These are phyloP conservation scores for Colletotrichum coccodes DNA, from an alignment of 2,329 filamentous ascomycete species.

Conservation along the genomic window DNA sequence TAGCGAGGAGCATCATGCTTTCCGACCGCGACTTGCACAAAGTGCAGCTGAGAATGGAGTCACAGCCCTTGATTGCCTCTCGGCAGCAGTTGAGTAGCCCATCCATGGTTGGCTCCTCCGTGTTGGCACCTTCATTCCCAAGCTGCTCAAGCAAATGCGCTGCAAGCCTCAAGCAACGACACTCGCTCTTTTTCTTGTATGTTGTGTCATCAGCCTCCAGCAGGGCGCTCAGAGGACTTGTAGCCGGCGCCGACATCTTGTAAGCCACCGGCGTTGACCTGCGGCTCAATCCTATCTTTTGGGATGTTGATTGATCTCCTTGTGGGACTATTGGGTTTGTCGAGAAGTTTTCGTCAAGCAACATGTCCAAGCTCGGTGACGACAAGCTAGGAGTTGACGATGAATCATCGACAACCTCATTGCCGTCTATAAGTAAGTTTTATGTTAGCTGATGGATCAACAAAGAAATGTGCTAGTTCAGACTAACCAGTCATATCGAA, in stretches of 20 bases:
- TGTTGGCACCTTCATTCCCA: constrained; percentile 10
- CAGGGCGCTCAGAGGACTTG: neutral
- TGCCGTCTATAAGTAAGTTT: neutral
- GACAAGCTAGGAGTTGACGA: constrained; percentile 4
- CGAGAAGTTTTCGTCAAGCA: neutral
- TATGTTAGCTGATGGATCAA: neutral
- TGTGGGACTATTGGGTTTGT: neutral
- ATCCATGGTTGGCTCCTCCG: neutral
- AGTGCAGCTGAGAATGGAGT: neutral
- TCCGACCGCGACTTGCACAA: constrained; percentile 9
- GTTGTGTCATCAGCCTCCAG: neutral
- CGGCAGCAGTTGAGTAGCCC: constrained; percentile 6
- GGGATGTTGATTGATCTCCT: neutral
- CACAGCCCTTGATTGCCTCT: constrained; percentile 16
- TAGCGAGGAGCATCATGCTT: constrained; percentile 21
- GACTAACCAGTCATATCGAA: neutral
- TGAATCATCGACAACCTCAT: neutral
- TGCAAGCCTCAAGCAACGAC: neutral
- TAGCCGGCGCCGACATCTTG: neutral
- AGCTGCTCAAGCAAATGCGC: constrained; percentile 7
- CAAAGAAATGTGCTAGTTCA: fast-evolving
- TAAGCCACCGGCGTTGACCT: neutral
- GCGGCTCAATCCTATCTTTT: neutral
- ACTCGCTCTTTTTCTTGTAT: constrained; percentile 4
- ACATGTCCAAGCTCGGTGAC: neutral